Evolutionary conservation across 345 rosid species (phyloP).

Genomic region (Salix arbutifolia): DNA sequence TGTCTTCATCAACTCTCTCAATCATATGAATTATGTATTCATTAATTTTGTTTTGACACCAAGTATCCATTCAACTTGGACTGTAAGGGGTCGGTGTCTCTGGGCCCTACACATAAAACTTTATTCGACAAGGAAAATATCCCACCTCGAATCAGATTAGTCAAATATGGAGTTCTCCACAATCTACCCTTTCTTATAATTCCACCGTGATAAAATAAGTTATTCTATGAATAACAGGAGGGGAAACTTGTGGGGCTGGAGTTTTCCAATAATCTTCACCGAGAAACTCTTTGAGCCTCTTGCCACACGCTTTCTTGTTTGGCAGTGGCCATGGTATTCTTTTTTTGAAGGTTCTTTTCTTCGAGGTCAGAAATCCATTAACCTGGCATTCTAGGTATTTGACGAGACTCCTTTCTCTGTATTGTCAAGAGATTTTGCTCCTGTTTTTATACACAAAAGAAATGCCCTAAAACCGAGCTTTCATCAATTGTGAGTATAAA

Average conservation of each 20-base stretch:
- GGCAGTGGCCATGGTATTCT: neutral
- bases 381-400: neutral
- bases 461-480: neutral
- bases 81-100: neutral
- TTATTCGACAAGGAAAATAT: neutral
- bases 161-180: neutral
- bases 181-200: neutral
- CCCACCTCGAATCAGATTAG: neutral
- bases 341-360: neutral
- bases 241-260: neutral
- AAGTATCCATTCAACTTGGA: neutral
- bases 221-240: neutral
- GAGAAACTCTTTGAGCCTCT: neutral
- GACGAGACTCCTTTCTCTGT: neutral
- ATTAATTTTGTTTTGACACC: neutral
- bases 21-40: neutral
- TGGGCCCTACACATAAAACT: neutral
- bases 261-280: neutral
- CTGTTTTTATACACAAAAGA: neutral
- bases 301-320: neutral
- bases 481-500: neutral
- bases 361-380: neutral
- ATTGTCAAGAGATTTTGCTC: neutral
- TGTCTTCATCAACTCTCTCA: constrained; percentile 5
- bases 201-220: neutral